Percentiles rank a stretch among this genome's conserved stretches.
Evolutionary conservation across 1,284 basidiomycete species (phyloP).

Genomic region (Thelephora terrestris): DNA sequence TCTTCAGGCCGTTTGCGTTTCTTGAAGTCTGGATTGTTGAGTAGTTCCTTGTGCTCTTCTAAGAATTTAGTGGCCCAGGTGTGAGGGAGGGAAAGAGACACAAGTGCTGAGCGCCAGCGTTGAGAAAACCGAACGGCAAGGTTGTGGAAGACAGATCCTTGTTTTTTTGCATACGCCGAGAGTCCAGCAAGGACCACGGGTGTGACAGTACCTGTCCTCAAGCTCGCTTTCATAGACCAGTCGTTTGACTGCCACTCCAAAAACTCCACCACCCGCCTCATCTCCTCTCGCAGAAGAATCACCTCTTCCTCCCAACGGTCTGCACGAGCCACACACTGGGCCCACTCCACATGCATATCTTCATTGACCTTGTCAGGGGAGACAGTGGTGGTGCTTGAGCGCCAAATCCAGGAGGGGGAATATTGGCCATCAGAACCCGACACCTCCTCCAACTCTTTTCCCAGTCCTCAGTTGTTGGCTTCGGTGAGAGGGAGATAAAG

Average conservation of each 20-base stretch:
- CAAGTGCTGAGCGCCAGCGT: not conserved
- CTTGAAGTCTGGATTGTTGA: too few relatives aligned
- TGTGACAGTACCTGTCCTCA: too few relatives aligned
- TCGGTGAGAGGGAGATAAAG: not conserved
- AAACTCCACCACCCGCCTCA: constrained; percentile 12
- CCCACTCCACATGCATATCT: too few relatives aligned
- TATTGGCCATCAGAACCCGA: not conserved
- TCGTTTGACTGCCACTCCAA: constrained; percentile 7
- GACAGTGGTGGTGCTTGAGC: too few relatives aligned
- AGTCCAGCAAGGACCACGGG: not conserved
- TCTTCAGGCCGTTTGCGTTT: too few relatives aligned
- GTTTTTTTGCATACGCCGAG: not conserved
- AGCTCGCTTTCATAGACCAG: too few relatives aligned
- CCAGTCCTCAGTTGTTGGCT: not conserved
- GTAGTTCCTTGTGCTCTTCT: too few relatives aligned
- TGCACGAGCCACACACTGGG: too few relatives aligned
- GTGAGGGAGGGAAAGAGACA: not conserved
- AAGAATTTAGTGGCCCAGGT: too few relatives aligned
- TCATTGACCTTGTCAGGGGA: too few relatives aligned
- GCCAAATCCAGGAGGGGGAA: not conserved
- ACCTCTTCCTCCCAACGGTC: constrained; percentile 25
- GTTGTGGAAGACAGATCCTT: not conserved
- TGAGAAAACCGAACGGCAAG: not conserved
- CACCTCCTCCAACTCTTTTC: not conserved
- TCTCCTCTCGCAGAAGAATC: constrained; percentile 24